Evolutionary conservation across 352 stramenopile genomes (phyloP), one percentile per base, ranked within the genome.

Genomic region (Phytopythium vexans): DNA sequence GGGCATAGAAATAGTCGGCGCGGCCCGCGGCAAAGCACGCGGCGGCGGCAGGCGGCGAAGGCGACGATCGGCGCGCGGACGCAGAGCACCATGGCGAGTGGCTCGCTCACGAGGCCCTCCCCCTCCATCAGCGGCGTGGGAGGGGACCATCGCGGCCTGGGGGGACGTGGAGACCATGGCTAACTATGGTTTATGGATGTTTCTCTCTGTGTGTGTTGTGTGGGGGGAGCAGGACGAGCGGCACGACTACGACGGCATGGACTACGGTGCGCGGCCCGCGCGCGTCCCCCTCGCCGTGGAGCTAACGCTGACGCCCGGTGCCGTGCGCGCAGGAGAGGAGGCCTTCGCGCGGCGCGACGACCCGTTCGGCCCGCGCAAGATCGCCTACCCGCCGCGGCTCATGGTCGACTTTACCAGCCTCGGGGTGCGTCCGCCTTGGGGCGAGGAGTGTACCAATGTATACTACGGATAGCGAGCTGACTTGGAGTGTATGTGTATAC

Each of bases 391-490:
- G 1, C 70, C 82, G 40, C 80, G 82, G 1, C 68, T 94, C 33
- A 91, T 92, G 73, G 84, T 94, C 38, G 82, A 94, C 63, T 94
- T 94, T 54, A 90, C 77, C 44, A 84, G 73, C 21, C 67, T 92
- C 27, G 72, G 78, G 45, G 82, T 94, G 65, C 60, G 76, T 75
- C 37, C 34, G n/a, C 10, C 34, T 27, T 14, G 10, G 8, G 8
- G 34, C 33, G 6, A n/a, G 36, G 15, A 45, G 10, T 33, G 21
- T 27, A 27, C 21, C 21, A 27, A 27, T 27, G 21, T 27, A 27
- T 27, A 27, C 21, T 27, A 27, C 21, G 21, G 21, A 27, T 27
- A 27, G 21, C 21, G 21, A 27, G 21, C 21, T 27, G 21, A 27
- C 21, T 27, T 27, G 21, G 21, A 27, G 21, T 27, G 21, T 27